Evolutionary conservation across 805 yeast genomes (phyloP).

Genomic region (Ogataea polymorpha): DNA sequence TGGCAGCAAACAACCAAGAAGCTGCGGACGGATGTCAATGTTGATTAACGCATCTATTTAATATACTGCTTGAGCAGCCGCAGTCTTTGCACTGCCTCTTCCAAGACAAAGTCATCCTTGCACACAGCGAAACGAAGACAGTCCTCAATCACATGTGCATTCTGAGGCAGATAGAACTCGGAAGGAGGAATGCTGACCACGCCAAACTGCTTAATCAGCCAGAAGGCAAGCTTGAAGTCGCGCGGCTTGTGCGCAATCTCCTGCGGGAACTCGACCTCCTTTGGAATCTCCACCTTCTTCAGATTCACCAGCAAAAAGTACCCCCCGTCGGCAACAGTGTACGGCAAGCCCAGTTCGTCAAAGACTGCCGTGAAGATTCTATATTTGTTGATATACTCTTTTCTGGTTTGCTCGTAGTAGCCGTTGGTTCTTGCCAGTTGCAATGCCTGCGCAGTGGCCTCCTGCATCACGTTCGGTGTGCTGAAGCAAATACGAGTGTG

Average conservation of each 20-base stretch:
- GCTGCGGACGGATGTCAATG: slow-evolving; percentile 39
- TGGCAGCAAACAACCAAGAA: slow-evolving; percentile 36
- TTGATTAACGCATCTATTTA: slow-evolving; percentile 16
- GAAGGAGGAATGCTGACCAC: slow-evolving; percentile 97
- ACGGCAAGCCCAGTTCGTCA: slow-evolving; percentile 85
- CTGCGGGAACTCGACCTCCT: slow-evolving; percentile 58
- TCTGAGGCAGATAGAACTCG: slow-evolving; percentile 76
- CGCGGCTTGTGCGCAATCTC: slow-evolving; percentile 66
- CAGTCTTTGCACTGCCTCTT: slow-evolving; percentile 77
- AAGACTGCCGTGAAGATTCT: slow-evolving; percentile 70
- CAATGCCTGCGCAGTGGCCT: slow-evolving; percentile 82
- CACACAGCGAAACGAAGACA: slow-evolving; percentile 93
- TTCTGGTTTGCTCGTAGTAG: slow-evolving; percentile 70
- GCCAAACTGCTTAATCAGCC: slow-evolving; percentile 90
- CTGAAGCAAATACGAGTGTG: slow-evolving; percentile 94
- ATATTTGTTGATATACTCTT: slow-evolving; percentile 68
- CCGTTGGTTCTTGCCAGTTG: slow-evolving; percentile 53
- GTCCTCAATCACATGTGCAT: slow-evolving; percentile 75
- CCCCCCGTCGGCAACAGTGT: slow-evolving; percentile 90
- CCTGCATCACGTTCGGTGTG: slow-evolving; percentile 88
- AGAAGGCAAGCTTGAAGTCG: slow-evolving; percentile 86
- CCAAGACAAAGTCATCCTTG: slow-evolving; percentile 79
- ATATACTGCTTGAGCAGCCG: slow-evolving; percentile 66
- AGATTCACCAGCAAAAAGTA: slow-evolving; percentile 89
- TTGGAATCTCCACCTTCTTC: slow-evolving; percentile 75